phyloP scores from a whole-genome alignment of 768 basidiomycete genomes.

The Russula brevipes region DNA sequence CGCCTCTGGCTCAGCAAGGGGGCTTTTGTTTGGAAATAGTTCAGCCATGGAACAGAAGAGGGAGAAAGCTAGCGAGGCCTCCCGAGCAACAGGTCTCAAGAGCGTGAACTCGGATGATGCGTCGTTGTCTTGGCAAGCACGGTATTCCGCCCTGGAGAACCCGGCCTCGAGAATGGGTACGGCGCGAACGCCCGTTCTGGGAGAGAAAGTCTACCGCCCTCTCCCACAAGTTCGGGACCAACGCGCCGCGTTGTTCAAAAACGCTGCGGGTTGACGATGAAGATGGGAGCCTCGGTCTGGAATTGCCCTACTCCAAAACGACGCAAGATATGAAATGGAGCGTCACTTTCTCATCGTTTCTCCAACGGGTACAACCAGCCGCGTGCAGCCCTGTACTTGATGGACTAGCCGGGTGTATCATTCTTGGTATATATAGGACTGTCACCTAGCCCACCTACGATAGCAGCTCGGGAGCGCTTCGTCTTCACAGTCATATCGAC shows the following conservation, averaged over 20 bases:
- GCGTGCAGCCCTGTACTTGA: neutral
- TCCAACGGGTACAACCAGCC: neutral
- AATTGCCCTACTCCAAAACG: neutral
- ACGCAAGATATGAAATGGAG: neutral
- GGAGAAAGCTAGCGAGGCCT: neutral
- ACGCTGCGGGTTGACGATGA: neutral
- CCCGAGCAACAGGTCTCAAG: neutral
- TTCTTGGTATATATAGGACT: neutral
- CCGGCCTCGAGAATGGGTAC: conserved; percentile 1
- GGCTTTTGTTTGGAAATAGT: neutral
- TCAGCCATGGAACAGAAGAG: neutral
- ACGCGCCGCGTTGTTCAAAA: neutral
- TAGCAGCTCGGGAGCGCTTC: neutral
- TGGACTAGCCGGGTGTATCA: neutral
- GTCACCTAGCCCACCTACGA: neutral
- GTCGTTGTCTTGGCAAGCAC: conserved; percentile 1
- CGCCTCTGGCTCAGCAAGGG: neutral
- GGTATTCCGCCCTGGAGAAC: neutral
- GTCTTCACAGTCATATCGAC: neutral
- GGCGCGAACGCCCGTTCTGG: conserved; percentile 41
- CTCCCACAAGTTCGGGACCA: neutral
- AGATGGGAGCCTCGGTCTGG: neutral
- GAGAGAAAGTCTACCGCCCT: conserved; percentile 32
- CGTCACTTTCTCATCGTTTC: neutral
- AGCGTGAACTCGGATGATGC: neutral